Base-by-base conservation (phyloP, 2,329 filamentous ascomycete species). In the Pseudocercospora pini-densiflorae region DNA sequence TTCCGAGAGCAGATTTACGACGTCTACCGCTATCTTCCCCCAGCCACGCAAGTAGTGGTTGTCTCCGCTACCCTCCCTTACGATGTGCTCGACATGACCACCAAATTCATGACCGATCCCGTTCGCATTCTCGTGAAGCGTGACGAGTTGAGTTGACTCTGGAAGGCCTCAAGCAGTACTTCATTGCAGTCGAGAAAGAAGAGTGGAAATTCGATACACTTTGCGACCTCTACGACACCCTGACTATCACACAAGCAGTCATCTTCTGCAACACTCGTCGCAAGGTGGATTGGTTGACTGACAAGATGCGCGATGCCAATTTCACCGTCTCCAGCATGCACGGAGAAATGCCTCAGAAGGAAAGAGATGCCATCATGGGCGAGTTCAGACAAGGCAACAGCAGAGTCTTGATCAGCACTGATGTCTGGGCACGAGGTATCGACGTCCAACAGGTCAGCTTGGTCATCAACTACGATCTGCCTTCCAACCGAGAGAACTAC, bases 201-300 rank as follows among this genome's bases (percentile, higher is more conserved):
- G 95, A 98, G 79, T 99, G 95, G 95, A 99, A 99, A 81, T 97
- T 99, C 74, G 95, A 99, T 79, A 99, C 95, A 2, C 89, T 99
- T 4, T 98, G 93, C 81, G 95, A 99, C 83, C 90, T 99, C 65
- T 99, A 99, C 86, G 95, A 99, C 79, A 98, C 95, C 12, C 87
- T 99, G 53, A 99, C 95, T 63, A 98, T 99, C 77, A 98, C 95
- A 16, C 95, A 98, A 83, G 95, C 95, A 54, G 95, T 99, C 79
- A 99, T 99, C 79, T 99, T 99, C 86, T 99, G 95, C 87, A 99
- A 99, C 82, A 99, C 95, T 6, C 90, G 95, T 72, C 89, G 95
- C 80, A 99, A 99, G 91, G 95, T 99, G 61, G 95, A 99, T 80
- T 99, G 95, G 95, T 84, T 99, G 67, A 98, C 95, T 4, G 95